Evolutionary conservation across 2,329 filamentous ascomycete genomes (phyloP), one percentile per base, ranked within the genome.

Genomic region (Fusarium heterosporum): DNA sequence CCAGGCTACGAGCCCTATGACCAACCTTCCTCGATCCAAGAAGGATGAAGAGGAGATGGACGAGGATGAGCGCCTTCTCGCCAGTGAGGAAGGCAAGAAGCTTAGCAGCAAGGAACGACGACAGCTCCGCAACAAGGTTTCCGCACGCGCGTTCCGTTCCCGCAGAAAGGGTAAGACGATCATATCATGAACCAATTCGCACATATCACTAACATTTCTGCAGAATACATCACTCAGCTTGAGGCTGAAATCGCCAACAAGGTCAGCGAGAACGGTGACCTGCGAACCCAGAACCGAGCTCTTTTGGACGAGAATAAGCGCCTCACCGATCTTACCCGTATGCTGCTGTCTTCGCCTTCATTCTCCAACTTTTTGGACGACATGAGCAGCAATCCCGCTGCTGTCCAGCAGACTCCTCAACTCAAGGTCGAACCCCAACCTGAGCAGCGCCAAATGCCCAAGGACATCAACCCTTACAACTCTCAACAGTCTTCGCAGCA

Each of bases 11-110:
- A 83, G 87, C 47, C 83, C 85, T 26, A 78, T 89, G n/a, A 84
- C 88, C 55, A 90, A 93, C 76, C 86, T 93, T 71, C 84, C 90
- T 48, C 90, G 90, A 66, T 81, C 87, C 66, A 94, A 90, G 85
- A 98, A 98, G 85, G 93, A 97, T 42, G 94, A 98, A 74, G 94
- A 97, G 64, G 95, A 98, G 52, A 98, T 99, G 95, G 96, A 99
- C 72, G 95, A 97, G 78, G 96, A 98, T 73, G 96, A 98, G 84
- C 87, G 93, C 70, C 84, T 97, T 11, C 84, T 97, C 22, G 93
- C 93, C n/a, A 97, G 93, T 63, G 96, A 99, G 74, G 95, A 97
- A 81, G 96, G 95, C 74, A 99, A 99, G 89, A 97, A 97, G 84
- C 87, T 99, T n/a, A 96, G 90, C 80, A 97, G 93, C 84, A 98